These are phyloP conservation scores for Knufia fluminis DNA, from an alignment of 2,329 filamentous ascomycete genomes.

Conservation along the genomic window DNA sequence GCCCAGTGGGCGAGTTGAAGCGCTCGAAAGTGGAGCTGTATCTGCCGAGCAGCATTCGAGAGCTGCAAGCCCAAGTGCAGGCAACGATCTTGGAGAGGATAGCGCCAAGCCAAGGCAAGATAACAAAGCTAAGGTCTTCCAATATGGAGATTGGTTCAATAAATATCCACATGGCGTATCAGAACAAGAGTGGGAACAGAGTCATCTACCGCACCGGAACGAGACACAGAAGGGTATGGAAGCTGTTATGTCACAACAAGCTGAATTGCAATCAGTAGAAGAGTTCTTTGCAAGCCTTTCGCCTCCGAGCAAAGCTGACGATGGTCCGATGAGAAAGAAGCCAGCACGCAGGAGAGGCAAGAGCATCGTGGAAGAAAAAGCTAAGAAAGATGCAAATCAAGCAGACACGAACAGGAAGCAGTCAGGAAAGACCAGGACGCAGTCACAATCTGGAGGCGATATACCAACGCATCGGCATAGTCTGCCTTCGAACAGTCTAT, in stretches of 20 bases:
- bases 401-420: background rate
- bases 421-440: background rate
- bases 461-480: background rate
- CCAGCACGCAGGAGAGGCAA: conserved; percentile 30
- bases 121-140: conserved; percentile 50
- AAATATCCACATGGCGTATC: conserved; percentile 88
- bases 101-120: background rate
- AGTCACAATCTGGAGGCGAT: background rate
- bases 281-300: conserved; percentile 83
- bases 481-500: background rate
- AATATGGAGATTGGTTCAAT: conserved; percentile 97
- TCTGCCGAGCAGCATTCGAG: conserved; percentile 9
- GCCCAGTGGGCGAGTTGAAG: background rate
- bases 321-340: conserved; percentile 42
- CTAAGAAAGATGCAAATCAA: conserved; percentile 2
- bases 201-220: conserved; percentile 56
- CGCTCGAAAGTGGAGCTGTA: conserved; percentile 7
- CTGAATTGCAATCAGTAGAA: conserved; percentile 85
- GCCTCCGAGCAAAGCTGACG: conserved; percentile 43
- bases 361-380: conserved; percentile 30
- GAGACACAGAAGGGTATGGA: conserved; percentile 58
- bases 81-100: background rate
- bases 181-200: conserved; percentile 72
- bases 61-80: background rate
- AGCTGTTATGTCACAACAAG: conserved; percentile 77